These are phyloP conservation scores for Fusarium redolens DNA, from an alignment of 2,329 filamentous ascomycete genomes.

Conservation along the genomic window DNA sequence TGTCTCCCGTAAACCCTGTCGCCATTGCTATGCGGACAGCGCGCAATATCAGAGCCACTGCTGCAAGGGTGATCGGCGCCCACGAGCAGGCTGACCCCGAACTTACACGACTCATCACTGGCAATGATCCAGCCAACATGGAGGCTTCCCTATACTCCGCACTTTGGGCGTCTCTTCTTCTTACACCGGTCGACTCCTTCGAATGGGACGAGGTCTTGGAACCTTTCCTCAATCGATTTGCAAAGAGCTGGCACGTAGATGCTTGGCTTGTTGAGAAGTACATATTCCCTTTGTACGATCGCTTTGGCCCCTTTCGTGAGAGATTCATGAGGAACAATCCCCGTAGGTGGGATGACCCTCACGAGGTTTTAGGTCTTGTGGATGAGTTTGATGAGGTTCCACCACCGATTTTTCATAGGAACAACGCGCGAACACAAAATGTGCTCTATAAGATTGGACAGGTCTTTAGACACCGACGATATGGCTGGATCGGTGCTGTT, in stretches of 20 bases:
- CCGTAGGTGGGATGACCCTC: constrained; percentile 46
- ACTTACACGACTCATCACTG: constrained; percentile 51
- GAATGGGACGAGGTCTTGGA: constrained; percentile 72
- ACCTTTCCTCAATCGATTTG: constrained; percentile 66
- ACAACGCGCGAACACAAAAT: constrained; percentile 35
- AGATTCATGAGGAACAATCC: constrained; percentile 43
- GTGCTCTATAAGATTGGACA: constrained; percentile 77
- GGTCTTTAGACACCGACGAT: constrained; percentile 84
- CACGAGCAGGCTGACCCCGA: constrained; percentile 45
- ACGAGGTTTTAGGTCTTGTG: constrained; percentile 50
- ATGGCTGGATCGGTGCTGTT: constrained; percentile 82
- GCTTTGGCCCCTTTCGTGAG: constrained; percentile 50
- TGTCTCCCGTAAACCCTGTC: constrained; percentile 72
- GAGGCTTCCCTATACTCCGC: constrained; percentile 75
- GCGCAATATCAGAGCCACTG: constrained; percentile 84
- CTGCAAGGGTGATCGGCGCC: constrained; percentile 45
- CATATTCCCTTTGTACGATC: constrained; percentile 69
- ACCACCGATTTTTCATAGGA: constrained; percentile 51
- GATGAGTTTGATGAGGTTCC: constrained; percentile 57
- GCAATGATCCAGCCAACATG: constrained; percentile 56
- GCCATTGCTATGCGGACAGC: constrained; percentile 78
- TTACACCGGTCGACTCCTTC: constrained; percentile 59
- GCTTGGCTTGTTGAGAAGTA: constrained; percentile 76
- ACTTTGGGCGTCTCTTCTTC: constrained; percentile 75
- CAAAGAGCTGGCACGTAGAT: constrained; percentile 67